Evolutionary conservation across 1,284 basidiomycete species (phyloP).

Genomic region (Sanguinoderma infundibulare): DNA sequence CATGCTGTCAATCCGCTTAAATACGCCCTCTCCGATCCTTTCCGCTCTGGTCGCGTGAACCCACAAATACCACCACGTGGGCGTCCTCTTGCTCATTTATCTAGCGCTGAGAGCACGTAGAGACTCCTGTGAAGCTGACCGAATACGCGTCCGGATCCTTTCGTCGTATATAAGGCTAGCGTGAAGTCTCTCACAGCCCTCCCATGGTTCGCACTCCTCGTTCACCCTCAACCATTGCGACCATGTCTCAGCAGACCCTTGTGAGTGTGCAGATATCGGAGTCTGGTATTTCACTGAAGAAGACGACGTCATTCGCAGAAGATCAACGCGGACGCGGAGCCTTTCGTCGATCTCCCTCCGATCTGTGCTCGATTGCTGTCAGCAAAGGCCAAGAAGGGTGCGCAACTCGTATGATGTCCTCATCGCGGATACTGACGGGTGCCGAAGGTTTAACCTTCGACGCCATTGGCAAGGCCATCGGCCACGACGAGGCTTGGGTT

Average conservation of each 20-base stretch:
- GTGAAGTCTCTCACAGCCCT: conserved; percentile 17
- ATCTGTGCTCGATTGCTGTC: conserved; percentile 59
- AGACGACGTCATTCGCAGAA: conserved; percentile 28
- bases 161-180: conserved; percentile 21
- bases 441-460: conserved; percentile 71
- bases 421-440: not conserved
- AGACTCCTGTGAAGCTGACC: conserved; percentile 5
- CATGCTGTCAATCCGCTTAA: not conserved
- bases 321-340: conserved; percentile 49
- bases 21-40: conserved; percentile 8
- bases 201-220: not conserved
- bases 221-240: conserved; percentile 4
- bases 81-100: conserved; percentile 2
- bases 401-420: not conserved
- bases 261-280: not conserved
- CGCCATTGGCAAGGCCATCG: conserved; percentile 68
- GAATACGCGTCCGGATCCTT: not conserved
- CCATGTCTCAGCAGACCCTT: conserved; percentile 3
- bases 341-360: conserved; percentile 57
- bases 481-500: conserved; percentile 88
- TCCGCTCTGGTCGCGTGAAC: conserved; percentile 12
- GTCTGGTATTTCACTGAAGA: not conserved
- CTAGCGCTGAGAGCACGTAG: conserved; percentile 8
- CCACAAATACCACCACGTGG: conserved; percentile 14
- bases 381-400: conserved; percentile 73